Evolutionary conservation across 129 eudicot genomes (phyloP), one percentile per base, ranked within the genome.

Genomic region (Saussurea involucrata): DNA sequence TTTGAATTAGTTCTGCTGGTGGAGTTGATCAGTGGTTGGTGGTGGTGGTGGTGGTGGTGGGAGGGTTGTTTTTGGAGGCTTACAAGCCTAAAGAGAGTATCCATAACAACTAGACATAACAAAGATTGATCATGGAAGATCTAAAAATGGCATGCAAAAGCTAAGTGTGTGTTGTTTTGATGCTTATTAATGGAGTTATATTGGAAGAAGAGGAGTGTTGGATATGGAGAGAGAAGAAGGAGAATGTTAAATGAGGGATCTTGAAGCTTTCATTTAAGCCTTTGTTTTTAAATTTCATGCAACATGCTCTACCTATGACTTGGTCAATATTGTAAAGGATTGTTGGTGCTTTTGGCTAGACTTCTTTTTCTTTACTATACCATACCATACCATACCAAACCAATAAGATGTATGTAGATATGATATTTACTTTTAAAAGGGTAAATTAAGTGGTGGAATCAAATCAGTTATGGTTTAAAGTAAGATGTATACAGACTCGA

Each of bases 11-110:
- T 81, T 77, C 76, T 88, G 40, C 87, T 89, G 27, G 89, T 91
- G 72, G 96, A 89, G 81, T 90, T 85, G 89, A 83, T 80, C 60
- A 93, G 87, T 31, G 87, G 33, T 15, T 17, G 71, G 37, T 84
- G 72, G 81, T 85, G 73, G 83, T 87, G 83, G 77, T 80, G 87
- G 42, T 80, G 90, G 37, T 85, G 87, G 75, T 83, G 82, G 36
- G 78, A 72, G 12, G 86, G 82, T 84, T 92, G 98, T 17, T 88
- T 80, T 87, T 93, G 98, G 81, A 85, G 89, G 79, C 81, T 93
- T 4, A 90, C 96, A 74, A 90, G 80, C 86, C 95, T 90, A 85
- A 93, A 93, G 85, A 93, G 77, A 73, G 98, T 91, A 90, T 93
- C 98, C 98, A 93, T 93, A 76, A 69, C 55, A 74, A 63, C 77